Percentiles rank a stretch among this genome's conserved stretches.
These are phyloP conservation scores for Aspergillus eucalypticola DNA, from an alignment of 2,329 filamentous ascomycete species.

Conservation along the genomic window DNA sequence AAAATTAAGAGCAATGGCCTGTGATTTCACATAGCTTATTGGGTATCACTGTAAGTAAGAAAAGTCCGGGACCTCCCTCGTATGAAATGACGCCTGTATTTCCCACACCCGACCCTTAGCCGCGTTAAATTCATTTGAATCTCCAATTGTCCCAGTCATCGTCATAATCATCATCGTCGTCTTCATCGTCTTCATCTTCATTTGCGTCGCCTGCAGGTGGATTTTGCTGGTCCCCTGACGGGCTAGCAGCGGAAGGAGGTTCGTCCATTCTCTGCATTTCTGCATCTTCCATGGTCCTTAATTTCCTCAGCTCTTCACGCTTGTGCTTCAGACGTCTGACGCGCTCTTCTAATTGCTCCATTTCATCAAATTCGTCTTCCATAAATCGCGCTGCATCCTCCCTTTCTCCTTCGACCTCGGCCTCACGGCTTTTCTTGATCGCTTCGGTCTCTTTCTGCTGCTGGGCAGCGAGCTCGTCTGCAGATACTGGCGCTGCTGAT, in stretches of 20 bases:
- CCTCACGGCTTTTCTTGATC: conserved; percentile 49
- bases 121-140: conserved; percentile 31
- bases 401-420: conserved; percentile 64
- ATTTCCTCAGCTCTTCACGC: conserved; percentile 64
- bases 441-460: conserved; percentile 49
- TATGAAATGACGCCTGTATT: conserved; percentile 27
- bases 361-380: conserved; percentile 78
- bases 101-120: conserved; percentile 20
- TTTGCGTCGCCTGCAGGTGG: conserved; percentile 40
- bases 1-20: conserved; percentile 19
- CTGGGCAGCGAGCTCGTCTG: conserved; percentile 61
- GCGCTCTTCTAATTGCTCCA: conserved; percentile 74
- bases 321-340: conserved; percentile 69
- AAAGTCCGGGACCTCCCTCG: conserved; percentile 27
- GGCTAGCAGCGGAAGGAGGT: conserved; percentile 22
- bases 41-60: conserved; percentile 40
- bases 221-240: conserved; percentile 28
- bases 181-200: conserved; percentile 28
- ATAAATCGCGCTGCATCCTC: conserved; percentile 74
- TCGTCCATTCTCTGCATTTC: conserved; percentile 31
- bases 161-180: conserved; percentile 57
- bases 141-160: conserved; percentile 50
- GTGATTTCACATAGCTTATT: conserved; percentile 25
- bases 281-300: conserved; percentile 27
- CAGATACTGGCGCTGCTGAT: conserved; percentile 67